Percentiles rank a stretch among this genome's conserved stretches.
Evolutionary conservation across 306 rosid genomes (phyloP).

Genomic region (Cicer yamashitae): DNA sequence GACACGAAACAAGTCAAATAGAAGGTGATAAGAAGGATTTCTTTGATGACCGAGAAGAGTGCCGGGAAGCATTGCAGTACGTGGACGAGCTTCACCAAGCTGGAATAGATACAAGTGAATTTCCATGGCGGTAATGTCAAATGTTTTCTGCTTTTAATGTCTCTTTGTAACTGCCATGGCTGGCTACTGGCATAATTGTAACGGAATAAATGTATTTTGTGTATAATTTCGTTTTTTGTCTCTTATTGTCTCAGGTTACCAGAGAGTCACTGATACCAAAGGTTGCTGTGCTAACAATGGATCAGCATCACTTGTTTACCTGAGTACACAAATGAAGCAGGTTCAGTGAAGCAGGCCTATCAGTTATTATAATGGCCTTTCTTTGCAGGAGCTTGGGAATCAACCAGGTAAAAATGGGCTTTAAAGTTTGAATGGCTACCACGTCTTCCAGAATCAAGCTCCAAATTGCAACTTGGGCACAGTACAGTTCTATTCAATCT

Average conservation of each 20-base stretch:
- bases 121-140: constrained; percentile 90
- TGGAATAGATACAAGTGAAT: constrained; percentile 96
- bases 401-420: constrained; percentile 14
- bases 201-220: background rate
- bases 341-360: constrained; percentile 30
- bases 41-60: constrained; percentile 94
- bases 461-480: constrained; percentile 24
- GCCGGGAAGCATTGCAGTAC: constrained; percentile 93
- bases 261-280: constrained; percentile 77
- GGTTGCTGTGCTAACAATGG: constrained; percentile 30
- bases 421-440: constrained; percentile 21
- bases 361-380: constrained; percentile 25
- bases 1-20: constrained; percentile 80
- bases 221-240: constrained; percentile 37
- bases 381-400: constrained; percentile 20
- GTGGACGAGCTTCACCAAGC: constrained; percentile 97
- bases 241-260: constrained; percentile 69
- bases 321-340: constrained; percentile 16
- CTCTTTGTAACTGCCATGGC: constrained; percentile 13
- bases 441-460: constrained; percentile 30
- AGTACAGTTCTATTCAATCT: constrained; percentile 28
- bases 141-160: constrained; percentile 21
- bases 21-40: constrained; percentile 81
- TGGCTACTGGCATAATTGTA: constrained; percentile 9
- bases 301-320: constrained; percentile 30